Evolutionary conservation across 257 asterid genomes (phyloP).

Genomic region (Solanum pennellii): DNA sequence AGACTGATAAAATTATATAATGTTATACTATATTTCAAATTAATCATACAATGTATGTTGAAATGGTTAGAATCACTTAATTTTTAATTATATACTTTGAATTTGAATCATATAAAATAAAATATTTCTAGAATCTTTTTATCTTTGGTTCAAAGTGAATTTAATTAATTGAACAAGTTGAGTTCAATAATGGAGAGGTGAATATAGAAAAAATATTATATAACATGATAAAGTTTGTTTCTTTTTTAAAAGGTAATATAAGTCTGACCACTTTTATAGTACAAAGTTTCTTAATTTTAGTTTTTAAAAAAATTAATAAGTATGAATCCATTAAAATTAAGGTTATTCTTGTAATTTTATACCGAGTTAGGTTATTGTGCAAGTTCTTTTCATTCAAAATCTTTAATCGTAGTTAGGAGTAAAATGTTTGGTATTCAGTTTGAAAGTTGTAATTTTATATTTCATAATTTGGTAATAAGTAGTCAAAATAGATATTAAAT

Average conservation of each 20-base stretch:
- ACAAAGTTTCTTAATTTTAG: neutral
- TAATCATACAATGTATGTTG: fast-evolving
- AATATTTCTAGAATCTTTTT: neutral
- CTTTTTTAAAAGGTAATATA: neutral
- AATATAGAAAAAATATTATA: neutral
- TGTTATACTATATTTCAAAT: no score
- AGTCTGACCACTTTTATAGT: neutral
- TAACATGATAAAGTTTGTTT: neutral
- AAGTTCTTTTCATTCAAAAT: neutral
- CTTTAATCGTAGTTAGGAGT: neutral
- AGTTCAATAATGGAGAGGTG: neutral
- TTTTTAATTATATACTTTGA: neutral
- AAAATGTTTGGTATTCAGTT: no score
- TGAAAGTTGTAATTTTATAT: no score
- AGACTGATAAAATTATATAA: no score
- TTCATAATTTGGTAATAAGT: no score
- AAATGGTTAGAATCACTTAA: neutral
- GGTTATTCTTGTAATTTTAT: no score
- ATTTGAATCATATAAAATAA: neutral
- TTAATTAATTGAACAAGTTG: neutral
- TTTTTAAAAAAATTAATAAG: neutral
- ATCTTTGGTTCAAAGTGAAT: neutral
- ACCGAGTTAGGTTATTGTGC: neutral
- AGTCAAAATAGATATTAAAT: no score
- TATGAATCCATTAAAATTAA: neutral